A percentile compares a stretch with the other conserved stretches of the same genome.
phyloP scores from a whole-genome alignment of 306 rosid species.

The Gleditsia sinensis region DNA sequence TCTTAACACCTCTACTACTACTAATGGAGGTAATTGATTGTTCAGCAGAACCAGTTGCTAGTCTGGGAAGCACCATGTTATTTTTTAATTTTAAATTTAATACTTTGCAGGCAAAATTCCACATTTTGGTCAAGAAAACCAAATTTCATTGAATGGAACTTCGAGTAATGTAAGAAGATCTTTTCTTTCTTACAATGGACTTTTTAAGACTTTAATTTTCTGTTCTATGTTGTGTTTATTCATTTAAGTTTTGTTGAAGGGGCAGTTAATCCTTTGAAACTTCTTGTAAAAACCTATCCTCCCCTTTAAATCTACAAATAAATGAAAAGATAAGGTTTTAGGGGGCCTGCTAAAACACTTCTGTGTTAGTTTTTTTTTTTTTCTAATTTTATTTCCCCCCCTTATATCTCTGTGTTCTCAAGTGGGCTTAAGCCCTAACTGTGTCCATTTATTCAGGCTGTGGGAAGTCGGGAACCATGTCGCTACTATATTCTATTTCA shows the following conservation, averaged over 20 bases:
- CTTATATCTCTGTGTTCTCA: too few species aligned
- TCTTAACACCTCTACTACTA: constrained; percentile 33
- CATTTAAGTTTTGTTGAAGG: neutral
- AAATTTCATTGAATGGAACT: constrained; percentile 47
- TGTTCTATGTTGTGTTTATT: constrained; percentile 20
- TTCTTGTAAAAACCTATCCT: neutral
- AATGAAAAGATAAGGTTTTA: neutral
- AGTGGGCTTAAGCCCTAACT: too few species aligned
- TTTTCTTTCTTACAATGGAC: constrained; percentile 21
- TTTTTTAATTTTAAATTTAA: constrained; percentile 28
- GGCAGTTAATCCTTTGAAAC: constrained; percentile 19
- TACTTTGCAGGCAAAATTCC: constrained; percentile 51
- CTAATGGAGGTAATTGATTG: constrained; percentile 68
- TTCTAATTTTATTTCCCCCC: too few species aligned
- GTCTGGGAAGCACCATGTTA: constrained; percentile 25
- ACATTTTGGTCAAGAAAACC: constrained; percentile 57
- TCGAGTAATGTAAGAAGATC: constrained; percentile 59
- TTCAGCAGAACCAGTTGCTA: constrained; percentile 21
- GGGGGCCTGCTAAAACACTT: too few species aligned
- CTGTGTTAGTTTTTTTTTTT: too few species aligned
- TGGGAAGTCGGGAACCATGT: too few species aligned
- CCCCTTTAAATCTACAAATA: neutral
- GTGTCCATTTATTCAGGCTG: too few species aligned
- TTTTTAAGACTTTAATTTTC: neutral
- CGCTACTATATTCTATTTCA: neutral